Percentiles rank a stretch among this genome's conserved stretches.
Conservation (phyloP, 345 rosid species). For the Hibiscus tridactylites region DNA sequence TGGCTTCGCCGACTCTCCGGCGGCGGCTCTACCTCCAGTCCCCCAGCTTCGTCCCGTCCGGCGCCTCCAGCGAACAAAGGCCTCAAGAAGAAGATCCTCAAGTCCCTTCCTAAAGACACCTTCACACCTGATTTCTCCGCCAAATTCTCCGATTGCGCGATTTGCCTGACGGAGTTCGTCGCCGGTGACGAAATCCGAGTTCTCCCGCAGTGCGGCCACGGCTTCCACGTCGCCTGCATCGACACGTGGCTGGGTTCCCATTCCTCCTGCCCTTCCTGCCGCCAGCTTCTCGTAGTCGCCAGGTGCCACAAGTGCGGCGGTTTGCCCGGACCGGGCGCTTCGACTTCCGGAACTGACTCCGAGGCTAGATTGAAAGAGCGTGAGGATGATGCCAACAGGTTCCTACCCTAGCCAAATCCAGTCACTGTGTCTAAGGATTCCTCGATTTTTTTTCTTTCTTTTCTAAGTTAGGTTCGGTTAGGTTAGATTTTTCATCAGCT, state of each 20-base stretch:
- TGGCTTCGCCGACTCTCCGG: conserved; percentile 75
- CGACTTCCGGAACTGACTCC: conserved; percentile 24
- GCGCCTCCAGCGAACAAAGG: conserved; percentile 64
- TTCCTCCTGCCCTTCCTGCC: conserved; percentile 95
- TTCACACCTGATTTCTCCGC: conserved; percentile 41
- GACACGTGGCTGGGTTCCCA: conserved; percentile 92
- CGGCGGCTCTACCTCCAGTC: conserved; percentile 17
- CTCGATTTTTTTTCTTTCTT: neutral
- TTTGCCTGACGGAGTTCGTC: conserved; percentile 63
- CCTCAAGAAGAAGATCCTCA: conserved; percentile 71
- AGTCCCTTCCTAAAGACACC: conserved; percentile 56
- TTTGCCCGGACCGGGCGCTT: conserved; percentile 28
- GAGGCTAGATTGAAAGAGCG: conserved; percentile 37
- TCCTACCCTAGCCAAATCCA: conserved; percentile 29
- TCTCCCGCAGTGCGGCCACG: conserved; percentile 85
- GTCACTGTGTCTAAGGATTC: neutral
- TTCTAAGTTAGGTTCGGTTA: neutral
- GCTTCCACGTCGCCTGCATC: conserved; percentile 78
- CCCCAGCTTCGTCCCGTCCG: conserved; percentile 14
- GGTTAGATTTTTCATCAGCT: neutral
- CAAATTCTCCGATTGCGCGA: conserved; percentile 62
- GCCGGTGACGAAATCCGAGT: conserved; percentile 75
- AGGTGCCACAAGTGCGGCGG: conserved; percentile 79
- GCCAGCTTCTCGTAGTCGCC: conserved; percentile 53
- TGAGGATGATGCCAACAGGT: conserved; percentile 40